Conservation (phyloP, 2,329 filamentous ascomycete species). For the Stromatinia cepivora region DNA sequence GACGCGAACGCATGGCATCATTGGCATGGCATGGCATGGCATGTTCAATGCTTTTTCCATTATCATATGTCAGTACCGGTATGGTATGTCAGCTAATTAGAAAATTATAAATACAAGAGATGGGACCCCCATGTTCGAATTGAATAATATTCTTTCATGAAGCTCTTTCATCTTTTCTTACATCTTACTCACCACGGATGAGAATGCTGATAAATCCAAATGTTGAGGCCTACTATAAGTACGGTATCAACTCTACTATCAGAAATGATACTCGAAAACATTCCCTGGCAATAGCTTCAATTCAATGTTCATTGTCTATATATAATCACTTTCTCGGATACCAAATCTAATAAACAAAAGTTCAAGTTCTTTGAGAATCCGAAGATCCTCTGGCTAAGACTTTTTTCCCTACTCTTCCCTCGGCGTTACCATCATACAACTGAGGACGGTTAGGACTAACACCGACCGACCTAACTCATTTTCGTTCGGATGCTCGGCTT, state of each 20-base stretch:
- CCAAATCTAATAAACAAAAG: neutral
- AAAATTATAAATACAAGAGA: slow-evolving; percentile 3
- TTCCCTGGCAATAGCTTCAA: neutral
- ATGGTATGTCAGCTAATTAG: neutral
- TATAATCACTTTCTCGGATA: neutral
- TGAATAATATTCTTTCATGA: neutral
- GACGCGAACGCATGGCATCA: neutral
- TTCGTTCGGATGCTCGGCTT: neutral
- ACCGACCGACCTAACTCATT: neutral
- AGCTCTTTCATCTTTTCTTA: neutral
- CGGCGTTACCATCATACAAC: neutral
- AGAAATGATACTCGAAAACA: neutral
- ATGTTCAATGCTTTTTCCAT: neutral
- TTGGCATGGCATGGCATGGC: neutral
- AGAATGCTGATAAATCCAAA: slow-evolving; percentile 4
- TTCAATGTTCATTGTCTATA: neutral
- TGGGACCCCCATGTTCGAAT: neutral
- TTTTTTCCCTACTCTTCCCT: neutral
- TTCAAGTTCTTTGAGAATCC: no score
- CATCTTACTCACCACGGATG: neutral
- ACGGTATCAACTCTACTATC: neutral
- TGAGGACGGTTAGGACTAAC: neutral
- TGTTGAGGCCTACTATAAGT: neutral
- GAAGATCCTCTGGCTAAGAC: no score
- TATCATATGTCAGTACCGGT: neutral